A percentile compares a stretch with the other conserved stretches of the same genome.
These are phyloP conservation scores for Ilyonectria destructans DNA, from an alignment of 2,329 filamentous ascomycete species.

Conservation along the genomic window DNA sequence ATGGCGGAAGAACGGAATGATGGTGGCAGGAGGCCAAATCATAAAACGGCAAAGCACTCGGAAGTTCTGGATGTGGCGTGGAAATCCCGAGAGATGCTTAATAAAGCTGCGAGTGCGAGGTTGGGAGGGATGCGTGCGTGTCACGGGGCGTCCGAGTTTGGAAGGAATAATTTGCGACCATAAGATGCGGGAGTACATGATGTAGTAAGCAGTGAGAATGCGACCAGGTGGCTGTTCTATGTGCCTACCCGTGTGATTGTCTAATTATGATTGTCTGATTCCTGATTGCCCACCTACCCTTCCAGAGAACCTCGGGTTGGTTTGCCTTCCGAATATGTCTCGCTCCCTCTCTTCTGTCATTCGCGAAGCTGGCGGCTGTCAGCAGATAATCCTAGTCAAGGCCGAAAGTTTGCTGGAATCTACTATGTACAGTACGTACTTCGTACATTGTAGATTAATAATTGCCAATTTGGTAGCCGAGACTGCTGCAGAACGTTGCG, in stretches of 20 bases:
- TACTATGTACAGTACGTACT: too few relatives aligned
- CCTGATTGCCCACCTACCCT: too few relatives aligned
- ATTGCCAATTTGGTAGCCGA: neutral
- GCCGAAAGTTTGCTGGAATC: too few relatives aligned
- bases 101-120: neutral
- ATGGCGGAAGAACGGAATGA: slow-evolving; percentile 27
- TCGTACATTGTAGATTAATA: neutral
- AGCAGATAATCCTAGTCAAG: too few relatives aligned
- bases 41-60: neutral
- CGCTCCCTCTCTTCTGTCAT: too few relatives aligned
- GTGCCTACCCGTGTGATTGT: too few relatives aligned
- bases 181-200: neutral
- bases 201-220: neutral
- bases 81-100: neutral
- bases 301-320: too few relatives aligned
- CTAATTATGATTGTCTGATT: too few relatives aligned
- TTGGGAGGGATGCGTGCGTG: neutral
- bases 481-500: neutral
- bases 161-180: neutral
- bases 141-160: neutral
- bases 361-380: too few relatives aligned
- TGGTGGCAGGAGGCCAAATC: slow-evolving; percentile 8
- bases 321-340: too few relatives aligned
- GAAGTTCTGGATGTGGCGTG: neutral
- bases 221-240: too few relatives aligned